Percentiles rank a stretch among this genome's conserved stretches.
Conservation (phyloP, 2,329 filamentous ascomycete genomes). For the Ceratocystis ficicola region DNA sequence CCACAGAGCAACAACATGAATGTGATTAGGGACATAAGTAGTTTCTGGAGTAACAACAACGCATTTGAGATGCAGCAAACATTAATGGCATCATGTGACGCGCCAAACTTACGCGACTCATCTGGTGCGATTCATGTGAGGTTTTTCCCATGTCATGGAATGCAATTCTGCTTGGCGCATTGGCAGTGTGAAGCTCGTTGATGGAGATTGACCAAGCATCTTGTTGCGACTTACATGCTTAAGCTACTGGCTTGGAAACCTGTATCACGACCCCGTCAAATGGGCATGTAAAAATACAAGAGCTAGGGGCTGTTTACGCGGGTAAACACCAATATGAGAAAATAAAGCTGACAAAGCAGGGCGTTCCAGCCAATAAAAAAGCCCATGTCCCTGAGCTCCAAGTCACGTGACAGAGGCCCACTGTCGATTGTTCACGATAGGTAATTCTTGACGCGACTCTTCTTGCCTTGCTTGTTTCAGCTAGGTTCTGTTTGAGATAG, state of each 20-base stretch:
- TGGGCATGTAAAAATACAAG: conserved; percentile 5
- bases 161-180: conserved; percentile 22
- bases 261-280: conserved; percentile 19
- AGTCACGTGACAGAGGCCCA: conserved; percentile 15
- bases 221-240: conserved; percentile 3
- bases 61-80: background rate
- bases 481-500: background rate
- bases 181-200: background rate
- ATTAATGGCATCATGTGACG: conserved; percentile 17
- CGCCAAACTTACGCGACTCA: conserved; percentile 19
- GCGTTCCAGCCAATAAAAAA: conserved; percentile 15
- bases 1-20: background rate
- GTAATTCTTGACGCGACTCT: conserved; percentile 20
- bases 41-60: background rate
- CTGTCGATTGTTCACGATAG: conserved; percentile 17
- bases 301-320: conserved; percentile 11
- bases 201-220: background rate
- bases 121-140: background rate
- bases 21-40: background rate
- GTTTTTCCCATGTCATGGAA: background rate
- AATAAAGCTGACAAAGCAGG: background rate
- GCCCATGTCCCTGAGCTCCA: background rate
- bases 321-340: conserved; percentile 10
- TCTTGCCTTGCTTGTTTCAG: conserved; percentile 11
- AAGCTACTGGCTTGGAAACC: conserved; percentile 4